phyloP scores from a whole-genome alignment of 2,329 filamentous ascomycete species.

The Niveomyces coronatus region DNA sequence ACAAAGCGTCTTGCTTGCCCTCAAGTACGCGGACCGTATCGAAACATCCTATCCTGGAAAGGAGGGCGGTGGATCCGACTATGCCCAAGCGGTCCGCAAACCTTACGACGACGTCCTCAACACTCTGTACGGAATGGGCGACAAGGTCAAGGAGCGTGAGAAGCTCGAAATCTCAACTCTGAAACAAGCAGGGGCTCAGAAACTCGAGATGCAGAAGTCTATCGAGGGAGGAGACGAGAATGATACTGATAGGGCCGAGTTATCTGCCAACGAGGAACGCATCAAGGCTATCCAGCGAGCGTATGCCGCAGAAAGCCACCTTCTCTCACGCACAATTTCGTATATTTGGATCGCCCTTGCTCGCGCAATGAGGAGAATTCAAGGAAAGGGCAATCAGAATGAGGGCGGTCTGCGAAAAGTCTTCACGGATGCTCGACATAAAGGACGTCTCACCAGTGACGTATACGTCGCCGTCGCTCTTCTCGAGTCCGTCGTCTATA shows the following conservation, averaged over 20 bases:
- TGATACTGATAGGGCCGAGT: slow-evolving; percentile 32
- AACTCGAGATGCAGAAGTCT: slow-evolving; percentile 25
- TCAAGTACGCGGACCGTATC: slow-evolving; percentile 81
- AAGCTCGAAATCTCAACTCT: slow-evolving; percentile 46
- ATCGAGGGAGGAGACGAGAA: slow-evolving; percentile 40
- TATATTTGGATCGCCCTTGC: slow-evolving; percentile 93
- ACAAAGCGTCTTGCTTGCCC: slow-evolving; percentile 80
- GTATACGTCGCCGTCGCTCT: slow-evolving; percentile 90
- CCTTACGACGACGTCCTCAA: slow-evolving; percentile 78
- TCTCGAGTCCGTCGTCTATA: slow-evolving; percentile 93
- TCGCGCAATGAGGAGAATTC: slow-evolving; percentile 85
- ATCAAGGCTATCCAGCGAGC: slow-evolving; percentile 52
- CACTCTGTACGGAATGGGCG: slow-evolving; percentile 77
- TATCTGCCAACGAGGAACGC: slow-evolving; percentile 54
- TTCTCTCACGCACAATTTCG: slow-evolving; percentile 76
- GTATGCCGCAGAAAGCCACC: slow-evolving; percentile 60
- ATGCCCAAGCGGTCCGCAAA: slow-evolving; percentile 67
- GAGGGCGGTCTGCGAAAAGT: slow-evolving; percentile 77
- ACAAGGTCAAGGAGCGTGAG: slow-evolving; percentile 58
- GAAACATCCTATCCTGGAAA: slow-evolving; percentile 69
- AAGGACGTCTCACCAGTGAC: slow-evolving; percentile 82
- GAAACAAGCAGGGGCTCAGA: slow-evolving; percentile 38
- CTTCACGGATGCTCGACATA: slow-evolving; percentile 79
- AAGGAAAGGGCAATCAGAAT: slow-evolving; percentile 61
- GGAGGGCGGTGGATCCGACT: slow-evolving; percentile 67